Percentiles rank a stretch among this genome's conserved stretches.
phyloP scores from a whole-genome alignment of 1,139 yeast species.

The Kodamaea anthophila region DNA sequence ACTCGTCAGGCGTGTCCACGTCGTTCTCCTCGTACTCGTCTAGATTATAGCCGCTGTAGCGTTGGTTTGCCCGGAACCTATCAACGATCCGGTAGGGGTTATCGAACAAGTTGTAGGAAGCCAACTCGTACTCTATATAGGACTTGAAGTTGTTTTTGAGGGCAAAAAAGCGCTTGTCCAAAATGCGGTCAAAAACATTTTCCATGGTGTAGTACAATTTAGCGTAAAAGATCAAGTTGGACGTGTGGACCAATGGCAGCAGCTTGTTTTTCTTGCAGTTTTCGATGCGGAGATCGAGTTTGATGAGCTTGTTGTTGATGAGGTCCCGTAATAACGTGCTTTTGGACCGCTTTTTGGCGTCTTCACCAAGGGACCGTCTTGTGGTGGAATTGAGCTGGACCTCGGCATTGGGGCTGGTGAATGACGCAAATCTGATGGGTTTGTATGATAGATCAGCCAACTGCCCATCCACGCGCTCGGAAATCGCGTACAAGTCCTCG shows the following conservation, averaged over 20 bases:
- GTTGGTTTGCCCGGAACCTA: conserved; percentile 13
- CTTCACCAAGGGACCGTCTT: conserved; percentile 12
- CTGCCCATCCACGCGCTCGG: conserved; percentile 23
- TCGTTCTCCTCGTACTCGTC: conserved; percentile 15
- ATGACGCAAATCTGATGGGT: conserved; percentile 24
- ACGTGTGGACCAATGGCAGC: conserved; percentile 18
- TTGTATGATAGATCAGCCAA: conserved; percentile 31
- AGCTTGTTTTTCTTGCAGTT: conserved; percentile 3
- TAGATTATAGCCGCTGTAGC: conserved; percentile 8
- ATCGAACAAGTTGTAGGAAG: conserved; percentile 17
- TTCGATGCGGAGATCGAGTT: conserved; percentile 19
- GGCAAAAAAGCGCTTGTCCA: conserved; percentile 15
- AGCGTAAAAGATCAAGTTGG: conserved; percentile 28
- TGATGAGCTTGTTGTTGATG: conserved; percentile 23
- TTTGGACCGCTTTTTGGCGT: conserved; percentile 11
- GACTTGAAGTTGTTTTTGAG: conserved; percentile 21
- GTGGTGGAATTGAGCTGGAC: conserved; percentile 17
- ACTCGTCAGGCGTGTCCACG: conserved; percentile 10
- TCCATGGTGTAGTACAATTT: conserved; percentile 32
- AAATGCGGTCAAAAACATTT: conserved; percentile 16
- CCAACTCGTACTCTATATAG: conserved; percentile 22
- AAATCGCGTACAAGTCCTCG: conserved; percentile 43
- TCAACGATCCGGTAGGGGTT: conserved; percentile 12
- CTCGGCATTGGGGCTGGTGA: conserved; percentile 16
- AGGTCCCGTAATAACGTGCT: conserved; percentile 24